Base-by-base conservation (phyloP, 2,329 filamentous ascomycete genomes). In the Aspergillus spinulosporus region DNA sequence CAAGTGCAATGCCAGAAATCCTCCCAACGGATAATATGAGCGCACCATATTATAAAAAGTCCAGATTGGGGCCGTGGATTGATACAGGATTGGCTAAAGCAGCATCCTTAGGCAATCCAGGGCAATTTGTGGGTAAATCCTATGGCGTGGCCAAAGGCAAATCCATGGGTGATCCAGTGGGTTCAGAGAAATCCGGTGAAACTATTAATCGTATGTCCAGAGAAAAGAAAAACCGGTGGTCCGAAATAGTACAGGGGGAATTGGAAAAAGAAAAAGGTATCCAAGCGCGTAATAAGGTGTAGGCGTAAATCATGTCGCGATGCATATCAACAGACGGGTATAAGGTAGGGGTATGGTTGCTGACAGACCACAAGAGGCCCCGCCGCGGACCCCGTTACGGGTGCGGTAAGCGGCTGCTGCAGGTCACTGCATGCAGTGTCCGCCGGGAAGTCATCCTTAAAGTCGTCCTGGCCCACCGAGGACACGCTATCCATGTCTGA, bases 401-500 rank as follows among this genome's bases (percentile, higher is more conserved):
- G 34, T 37, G 34, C 6, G 7, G 29, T 15, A 5, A 67, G 63
- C 45, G 72, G 70, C 54, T 69, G 70, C 26, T 64, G 63, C 28
- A 67, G 58, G 36, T 68, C 66, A 54, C 60, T 62, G 51, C 70
- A 63, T 32, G 63, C 61, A 21, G 66, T 61, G 39, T 66, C 63
- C 45, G 68, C 54, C 26, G 69, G 64, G 46, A 71, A 67, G 11
- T 68, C 64, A 34, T 65, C 63, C 52, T 72, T 71, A 60, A 64
- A 64, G 52, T 70, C 67, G 26, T 71, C 65, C 54, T 68, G 68
- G 31, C 67, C 65, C 9, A 71, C 66, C 3, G 72, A 72, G 45
- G 70, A 71, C 62, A 72, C 66, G 46, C 67, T 74, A 45, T 73
- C 68, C 43, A 69, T 53, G 54, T 72, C 69, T 28, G 68, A 62